Evolutionary conservation across 2,329 filamentous ascomycete species (phyloP).

Genomic region (Colletotrichum cuscutae): DNA sequence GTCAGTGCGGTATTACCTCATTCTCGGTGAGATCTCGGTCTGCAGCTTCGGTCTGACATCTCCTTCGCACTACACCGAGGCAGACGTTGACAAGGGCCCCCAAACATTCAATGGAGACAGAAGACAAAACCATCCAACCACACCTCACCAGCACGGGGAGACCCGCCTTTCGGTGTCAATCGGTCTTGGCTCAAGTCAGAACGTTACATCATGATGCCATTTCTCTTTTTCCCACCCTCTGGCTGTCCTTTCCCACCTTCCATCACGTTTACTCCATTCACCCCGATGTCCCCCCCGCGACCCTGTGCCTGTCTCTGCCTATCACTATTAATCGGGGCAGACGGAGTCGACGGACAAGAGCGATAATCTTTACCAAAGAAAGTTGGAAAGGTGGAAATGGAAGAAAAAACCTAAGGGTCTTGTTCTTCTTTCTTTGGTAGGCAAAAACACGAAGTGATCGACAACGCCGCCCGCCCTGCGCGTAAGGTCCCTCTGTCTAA

Average conservation of each 20-base stretch:
- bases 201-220: conserved; percentile 35
- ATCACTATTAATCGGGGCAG: not conserved
- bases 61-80: not conserved
- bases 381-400: not conserved
- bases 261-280: not conserved
- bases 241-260: not conserved
- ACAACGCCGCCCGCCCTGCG: not conserved
- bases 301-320: not conserved
- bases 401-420: not conserved
- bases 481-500: not conserved
- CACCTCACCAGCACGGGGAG: not conserved
- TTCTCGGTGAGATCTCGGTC: not conserved
- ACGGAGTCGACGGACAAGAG: not conserved
- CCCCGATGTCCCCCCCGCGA: not conserved
- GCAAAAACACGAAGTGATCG: conserved; percentile 15
- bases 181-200: conserved; percentile 29
- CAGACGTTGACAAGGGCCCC: not conserved
- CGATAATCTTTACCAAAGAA: not conserved
- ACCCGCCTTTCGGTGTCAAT: not conserved
- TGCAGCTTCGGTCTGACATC: not conserved
- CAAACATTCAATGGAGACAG: not conserved
- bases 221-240: not conserved
- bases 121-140: not conserved
- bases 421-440: not conserved
- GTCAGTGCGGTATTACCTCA: not conserved